phyloP scores from a whole-genome alignment of 176 grass and related monocot species.

The Typha latifolia region DNA sequence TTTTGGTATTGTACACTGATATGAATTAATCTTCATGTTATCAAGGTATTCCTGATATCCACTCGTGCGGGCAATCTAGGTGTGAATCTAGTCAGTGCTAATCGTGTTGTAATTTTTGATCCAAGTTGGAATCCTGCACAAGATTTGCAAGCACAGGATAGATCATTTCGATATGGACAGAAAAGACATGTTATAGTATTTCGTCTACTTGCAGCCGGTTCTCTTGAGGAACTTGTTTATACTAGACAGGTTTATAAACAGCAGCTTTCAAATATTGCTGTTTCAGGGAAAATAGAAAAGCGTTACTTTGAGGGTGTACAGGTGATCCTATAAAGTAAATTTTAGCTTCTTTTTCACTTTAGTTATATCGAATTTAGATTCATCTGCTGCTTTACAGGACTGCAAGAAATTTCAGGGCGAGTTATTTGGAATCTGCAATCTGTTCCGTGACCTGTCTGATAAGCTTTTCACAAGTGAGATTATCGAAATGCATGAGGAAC shows the following conservation, averaged over 20 bases:
- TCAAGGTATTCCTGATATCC: constrained; percentile 93
- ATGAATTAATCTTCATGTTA: constrained; percentile 10
- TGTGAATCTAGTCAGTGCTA: constrained; percentile 89
- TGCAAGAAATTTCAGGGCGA: constrained; percentile 96
- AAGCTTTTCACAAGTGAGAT: constrained; percentile 98
- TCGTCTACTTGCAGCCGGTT: constrained; percentile 88
- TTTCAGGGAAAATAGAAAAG: constrained; percentile 90
- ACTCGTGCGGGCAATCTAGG: constrained; percentile 88
- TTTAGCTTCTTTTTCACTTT: constrained; percentile 1
- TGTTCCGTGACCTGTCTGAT: constrained; percentile 83
- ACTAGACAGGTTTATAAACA: constrained; percentile 95
- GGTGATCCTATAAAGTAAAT: constrained; percentile 34
- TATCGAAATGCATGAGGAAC: constrained; percentile 88
- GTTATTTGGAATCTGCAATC: constrained; percentile 95
- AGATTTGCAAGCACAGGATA: constrained; percentile 97
- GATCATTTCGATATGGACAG: constrained; percentile 92
- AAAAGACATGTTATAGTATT: constrained; percentile 83
- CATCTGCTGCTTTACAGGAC: constrained; percentile 37
- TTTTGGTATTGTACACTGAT: constrained; percentile 2
- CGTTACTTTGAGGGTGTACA: constrained; percentile 96
- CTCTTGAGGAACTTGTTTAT: constrained; percentile 94
- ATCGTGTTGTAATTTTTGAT: constrained; percentile 96
- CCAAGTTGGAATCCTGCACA: constrained; percentile 98
- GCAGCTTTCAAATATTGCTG: constrained; percentile 90
- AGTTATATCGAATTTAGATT: not conserved